Percentiles rank a stretch among this genome's conserved stretches.
phyloP scores from a whole-genome alignment of 305 asterid species.

The Fraxinus velutina region DNA sequence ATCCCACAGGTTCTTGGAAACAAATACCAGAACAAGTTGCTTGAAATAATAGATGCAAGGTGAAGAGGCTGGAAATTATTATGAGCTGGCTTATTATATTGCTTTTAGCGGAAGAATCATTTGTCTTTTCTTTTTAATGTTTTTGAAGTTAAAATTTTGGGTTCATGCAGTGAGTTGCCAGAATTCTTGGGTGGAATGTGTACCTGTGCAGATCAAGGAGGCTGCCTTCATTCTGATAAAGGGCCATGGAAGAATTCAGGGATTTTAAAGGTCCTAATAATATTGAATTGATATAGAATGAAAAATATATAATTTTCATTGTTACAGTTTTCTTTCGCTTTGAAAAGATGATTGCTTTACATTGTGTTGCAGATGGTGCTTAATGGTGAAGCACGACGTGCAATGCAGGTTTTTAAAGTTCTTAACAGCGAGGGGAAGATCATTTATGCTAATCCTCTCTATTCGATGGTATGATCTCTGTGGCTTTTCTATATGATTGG shows the following conservation, averaged over 20 bases:
- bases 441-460: conserved; percentile 79
- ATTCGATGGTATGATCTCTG: conserved; percentile 47
- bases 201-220: conserved; percentile 79
- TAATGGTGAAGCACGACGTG: conserved; percentile 76
- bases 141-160: neutral
- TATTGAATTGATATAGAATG: neutral
- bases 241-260: conserved; percentile 98
- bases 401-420: conserved; percentile 87
- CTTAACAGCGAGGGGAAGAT: conserved; percentile 90
- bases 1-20: conserved; percentile 72
- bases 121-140: neutral
- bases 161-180: conserved; percentile 75
- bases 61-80: conserved; percentile 28
- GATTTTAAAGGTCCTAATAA: conserved; percentile 61
- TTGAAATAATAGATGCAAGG: conserved; percentile 87
- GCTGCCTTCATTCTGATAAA: conserved; percentile 93
- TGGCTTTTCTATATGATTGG: conserved; percentile 2
- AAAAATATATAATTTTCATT: conserved; percentile 10
- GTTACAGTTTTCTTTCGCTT: neutral
- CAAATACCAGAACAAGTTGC: conserved; percentile 80
- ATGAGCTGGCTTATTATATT: neutral
- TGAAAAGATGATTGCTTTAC: conserved; percentile 21
- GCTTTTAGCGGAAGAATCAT: neutral
- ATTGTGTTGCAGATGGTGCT: conserved; percentile 66
- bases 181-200: conserved; percentile 89